Evolutionary conservation across 805 yeast genomes (phyloP).

Genomic region (Lachancea fermentati): DNA sequence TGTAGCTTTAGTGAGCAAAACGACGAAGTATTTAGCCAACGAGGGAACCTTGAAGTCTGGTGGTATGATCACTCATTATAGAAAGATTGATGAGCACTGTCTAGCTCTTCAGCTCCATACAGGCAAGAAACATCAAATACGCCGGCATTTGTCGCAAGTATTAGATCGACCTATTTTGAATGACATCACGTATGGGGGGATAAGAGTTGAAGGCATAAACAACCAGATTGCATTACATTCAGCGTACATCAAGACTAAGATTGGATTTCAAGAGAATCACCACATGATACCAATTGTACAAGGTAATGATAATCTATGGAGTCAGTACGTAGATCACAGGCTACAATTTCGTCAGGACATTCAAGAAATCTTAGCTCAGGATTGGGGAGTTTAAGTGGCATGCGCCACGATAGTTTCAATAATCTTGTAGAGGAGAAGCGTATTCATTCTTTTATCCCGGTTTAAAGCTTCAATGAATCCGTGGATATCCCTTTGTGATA

Average conservation of each 20-base stretch:
- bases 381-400: constrained; percentile 15
- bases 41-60: constrained; percentile 11
- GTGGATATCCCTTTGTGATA: constrained; percentile 21
- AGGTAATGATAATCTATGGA: constrained; percentile 24
- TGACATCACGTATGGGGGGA: constrained; percentile 27
- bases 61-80: constrained; percentile 19
- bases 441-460: constrained; percentile 37
- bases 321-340: constrained; percentile 17
- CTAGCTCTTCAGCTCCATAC: constrained; percentile 32
- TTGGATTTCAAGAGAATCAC: constrained; percentile 28
- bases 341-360: constrained; percentile 25
- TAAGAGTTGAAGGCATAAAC: constrained; percentile 4
- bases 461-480: constrained; percentile 31
- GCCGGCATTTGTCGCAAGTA: constrained; percentile 27
- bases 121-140: constrained; percentile 39
- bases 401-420: constrained; percentile 37
- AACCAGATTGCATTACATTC: constrained; percentile 38
- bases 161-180: constrained; percentile 28
- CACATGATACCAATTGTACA: constrained; percentile 26
- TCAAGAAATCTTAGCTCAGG: constrained; percentile 14
- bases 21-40: background rate
- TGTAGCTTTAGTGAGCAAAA: constrained; percentile 25
- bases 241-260: constrained; percentile 27
- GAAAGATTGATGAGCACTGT: constrained; percentile 17
- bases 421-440: constrained; percentile 37